Base-by-base conservation (phyloP, 495 filamentous ascomycete species). In the Xylaria sp. region DNA sequence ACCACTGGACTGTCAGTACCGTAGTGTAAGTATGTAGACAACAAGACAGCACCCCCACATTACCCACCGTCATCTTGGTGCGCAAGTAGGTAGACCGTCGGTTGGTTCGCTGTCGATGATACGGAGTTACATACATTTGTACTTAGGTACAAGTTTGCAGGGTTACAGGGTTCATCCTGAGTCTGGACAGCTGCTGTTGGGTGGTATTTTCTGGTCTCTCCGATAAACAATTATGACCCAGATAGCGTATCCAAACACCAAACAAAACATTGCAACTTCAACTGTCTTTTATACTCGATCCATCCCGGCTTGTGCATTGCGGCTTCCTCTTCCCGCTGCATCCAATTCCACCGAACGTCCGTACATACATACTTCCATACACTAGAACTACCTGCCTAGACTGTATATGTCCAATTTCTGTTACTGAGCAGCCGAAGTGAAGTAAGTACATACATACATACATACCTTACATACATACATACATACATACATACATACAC, bases 161-260 rank as follows among this genome's bases (percentile, higher is more conserved):
- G 57, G 57, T 35, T 59, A 5, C 57, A 59, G 57, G 57, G 57
- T n/a, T 40, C 19, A 35, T 35, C 5, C 14, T 57, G 31, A 57
- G 52, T 57, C n/a, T n/a, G n/a, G n/a, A n/a, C n/a, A 26, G 52
- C 33, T 3, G 21, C 21, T 57, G 52, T 24, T 53, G 4, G 48
- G 15, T 57, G 14, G 26, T 35, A 19, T 19, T 58, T 59, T 37
- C 31, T 35, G 5, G 58, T 37, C 35, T 41, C 41, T 61, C 58
- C 37, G 59, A 62, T 43, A 62, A 62, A 62, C 59, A 43, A 62
- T 29, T 11, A 43, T 1, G 5, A 61, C 41, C 33, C 11, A 11
- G 9, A 40, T 26, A 21, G 4, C 41, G 37, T 11, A 24, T 37
- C 37, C 41, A 61, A 61, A 61, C 58, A 61, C n/a, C 58, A 26